Evolutionary conservation across 2,329 filamentous ascomycete species (phyloP), one percentile per base, ranked within the genome.

Genomic region (Diaporthe velutina): DNA sequence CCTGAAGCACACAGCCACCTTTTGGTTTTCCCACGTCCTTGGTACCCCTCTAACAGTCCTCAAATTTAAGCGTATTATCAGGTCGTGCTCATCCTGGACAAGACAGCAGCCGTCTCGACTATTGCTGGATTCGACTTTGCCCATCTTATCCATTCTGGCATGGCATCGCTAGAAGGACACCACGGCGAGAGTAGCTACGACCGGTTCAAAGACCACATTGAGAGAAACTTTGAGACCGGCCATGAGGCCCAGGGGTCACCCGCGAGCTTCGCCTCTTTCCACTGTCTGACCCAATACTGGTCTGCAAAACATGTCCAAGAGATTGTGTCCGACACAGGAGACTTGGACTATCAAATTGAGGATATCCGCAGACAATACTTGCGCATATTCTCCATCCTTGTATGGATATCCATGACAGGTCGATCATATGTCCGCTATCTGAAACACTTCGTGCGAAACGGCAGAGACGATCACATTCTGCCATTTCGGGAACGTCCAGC

Each of bases 301-400:
- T 48, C 38, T 1, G 0, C 13, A 13, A 19, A 12, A 2, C 38
- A 25, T 2, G 54, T 58, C 17, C 17, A 9, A 19, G 52, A 48
- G 28, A 30, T 71, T n/a, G 28, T 71, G 40, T 48, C 25, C 8
- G n/a, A 35, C 22, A 19, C 40, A 22, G 33, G 8, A 10, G 38
- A 25, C n/a, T 30, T 38, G 13, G 35, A 55, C n/a, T 28, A 25
- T 3, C 68, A 55, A 0, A 30, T 58, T 12, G 2, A 40, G 0
- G 22, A 19, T 10, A 71, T 71, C 3, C 54, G 1, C 52, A 15
- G 19, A 0, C 38, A 28, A 2, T 50, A 58, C 8, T 25, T 48
- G 38, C 68, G 33, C 25, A 48, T 48, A 48, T 71, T 58, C 1
- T 71, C 68, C 15, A 60, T 71, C 8, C 33, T 71, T 33, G 68